Percentiles rank a stretch among this genome's conserved stretches.
Conservation (phyloP, 805 yeast species). For the Kluyveromyces siamensis region DNA sequence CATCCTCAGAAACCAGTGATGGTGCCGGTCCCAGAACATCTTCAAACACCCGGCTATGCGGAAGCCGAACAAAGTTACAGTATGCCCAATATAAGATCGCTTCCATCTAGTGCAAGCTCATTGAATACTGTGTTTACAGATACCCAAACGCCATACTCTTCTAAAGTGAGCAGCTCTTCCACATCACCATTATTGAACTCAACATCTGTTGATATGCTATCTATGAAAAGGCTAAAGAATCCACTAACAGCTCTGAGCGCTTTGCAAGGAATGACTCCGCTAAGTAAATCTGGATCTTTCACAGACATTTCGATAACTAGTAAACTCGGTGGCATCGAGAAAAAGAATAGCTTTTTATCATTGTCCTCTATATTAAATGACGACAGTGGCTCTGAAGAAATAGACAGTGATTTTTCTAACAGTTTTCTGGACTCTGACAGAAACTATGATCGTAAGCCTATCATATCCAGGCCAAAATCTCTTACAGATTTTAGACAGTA, state of each 20-base stretch:
- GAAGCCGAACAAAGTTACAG: neutral
- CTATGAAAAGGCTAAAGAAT: slow-evolving; percentile 9
- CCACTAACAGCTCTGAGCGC: slow-evolving; percentile 12
- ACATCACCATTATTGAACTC: slow-evolving; percentile 1
- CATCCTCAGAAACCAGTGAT: no score
- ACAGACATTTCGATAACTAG: neutral
- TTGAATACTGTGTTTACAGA: slow-evolving; percentile 1
- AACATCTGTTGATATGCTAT: neutral
- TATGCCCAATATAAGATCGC: neutral
- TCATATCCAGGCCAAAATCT: neutral
- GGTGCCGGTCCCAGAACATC: neutral
- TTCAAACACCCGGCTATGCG: neutral
- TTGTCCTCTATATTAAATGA: neutral
- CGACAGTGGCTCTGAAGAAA: neutral
- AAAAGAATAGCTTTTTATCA: neutral
- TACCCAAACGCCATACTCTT: neutral
- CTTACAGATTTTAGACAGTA: neutral
- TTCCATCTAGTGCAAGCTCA: neutral
- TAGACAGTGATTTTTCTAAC: neutral
- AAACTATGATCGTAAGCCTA: neutral
- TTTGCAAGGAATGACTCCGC: slow-evolving; percentile 14
- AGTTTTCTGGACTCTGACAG: neutral
- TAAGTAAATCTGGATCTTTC: slow-evolving; percentile 1
- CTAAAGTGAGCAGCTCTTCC: neutral
- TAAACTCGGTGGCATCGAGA: neutral